phyloP scores from a whole-genome alignment of 345 rosid genomes.

The Noccaea caerulescens region DNA sequence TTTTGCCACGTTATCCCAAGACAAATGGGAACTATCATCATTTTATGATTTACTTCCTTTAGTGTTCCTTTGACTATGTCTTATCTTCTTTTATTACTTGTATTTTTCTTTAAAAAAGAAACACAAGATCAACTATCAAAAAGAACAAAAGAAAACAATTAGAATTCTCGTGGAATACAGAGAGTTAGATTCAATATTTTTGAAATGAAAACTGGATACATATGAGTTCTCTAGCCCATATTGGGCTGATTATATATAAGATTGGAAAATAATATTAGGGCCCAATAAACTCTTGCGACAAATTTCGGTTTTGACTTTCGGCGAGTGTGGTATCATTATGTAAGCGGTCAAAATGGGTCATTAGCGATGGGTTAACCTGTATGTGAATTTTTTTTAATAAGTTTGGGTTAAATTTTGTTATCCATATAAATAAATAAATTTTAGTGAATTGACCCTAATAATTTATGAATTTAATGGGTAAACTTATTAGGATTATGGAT shows the following conservation, averaged over 20 bases:
- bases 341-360: too few species aligned
- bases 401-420: too few species aligned
- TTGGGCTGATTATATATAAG: neutral
- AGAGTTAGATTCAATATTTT: neutral
- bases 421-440: too few species aligned
- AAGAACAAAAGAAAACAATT: neutral
- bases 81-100: slow-evolving; percentile 3
- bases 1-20: slow-evolving; percentile 29
- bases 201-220: too few species aligned
- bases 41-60: slow-evolving; percentile 25
- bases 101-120: neutral
- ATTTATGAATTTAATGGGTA: too few species aligned
- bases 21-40: slow-evolving; percentile 34
- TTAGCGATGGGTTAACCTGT: too few species aligned
- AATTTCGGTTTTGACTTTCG: too few species aligned
- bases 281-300: neutral
- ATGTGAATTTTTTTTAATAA: too few species aligned
- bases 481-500: too few species aligned
- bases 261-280: neutral
- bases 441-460: too few species aligned
- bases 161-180: neutral
- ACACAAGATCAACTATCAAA: neutral
- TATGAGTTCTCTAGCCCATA: neutral
- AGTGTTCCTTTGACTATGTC: slow-evolving; percentile 19
- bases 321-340: too few species aligned